These are phyloP conservation scores for Aspergillus sp. DNA, from an alignment of 2,329 filamentous ascomycete species.

Conservation along the genomic window DNA sequence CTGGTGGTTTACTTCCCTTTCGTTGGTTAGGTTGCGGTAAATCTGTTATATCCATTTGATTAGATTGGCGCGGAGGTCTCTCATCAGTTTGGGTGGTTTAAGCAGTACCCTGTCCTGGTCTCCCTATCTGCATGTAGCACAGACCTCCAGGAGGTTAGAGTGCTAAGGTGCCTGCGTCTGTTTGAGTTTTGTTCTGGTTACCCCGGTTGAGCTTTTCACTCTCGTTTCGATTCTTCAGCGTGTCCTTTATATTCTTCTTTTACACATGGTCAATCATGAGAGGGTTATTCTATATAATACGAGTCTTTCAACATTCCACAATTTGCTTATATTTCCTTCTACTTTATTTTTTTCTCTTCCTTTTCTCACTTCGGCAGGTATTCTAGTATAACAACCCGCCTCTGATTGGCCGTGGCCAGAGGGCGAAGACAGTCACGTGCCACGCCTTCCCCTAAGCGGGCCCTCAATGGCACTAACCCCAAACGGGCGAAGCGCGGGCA, in stretches of 20 bases:
- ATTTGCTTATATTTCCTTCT: background rate
- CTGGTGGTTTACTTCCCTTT: slow-evolving; percentile 2
- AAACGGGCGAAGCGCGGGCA: slow-evolving; percentile 12
- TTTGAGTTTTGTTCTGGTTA: background rate
- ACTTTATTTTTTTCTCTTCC: no score
- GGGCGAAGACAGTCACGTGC: slow-evolving; percentile 25
- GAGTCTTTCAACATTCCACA: background rate
- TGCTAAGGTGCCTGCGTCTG: background rate
- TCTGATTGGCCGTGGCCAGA: background rate
- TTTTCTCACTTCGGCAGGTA: no score
- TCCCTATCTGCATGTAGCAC: background rate
- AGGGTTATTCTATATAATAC: background rate
- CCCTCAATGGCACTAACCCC: slow-evolving; percentile 9
- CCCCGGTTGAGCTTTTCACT: background rate
- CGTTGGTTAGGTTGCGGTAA: background rate
- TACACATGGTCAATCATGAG: background rate
- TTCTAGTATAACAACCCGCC: no score
- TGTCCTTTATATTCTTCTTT: slow-evolving; percentile 1
- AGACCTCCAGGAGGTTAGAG: background rate
- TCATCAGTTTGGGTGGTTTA: background rate
- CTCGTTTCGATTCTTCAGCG: background rate
- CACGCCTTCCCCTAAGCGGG: slow-evolving; percentile 16
- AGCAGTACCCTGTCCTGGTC: background rate
- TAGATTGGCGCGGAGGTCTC: no score
- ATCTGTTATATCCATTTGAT: background rate